phyloP scores from a whole-genome alignment of 176 grass and related monocot species.

The Otatea glauca region DNA sequence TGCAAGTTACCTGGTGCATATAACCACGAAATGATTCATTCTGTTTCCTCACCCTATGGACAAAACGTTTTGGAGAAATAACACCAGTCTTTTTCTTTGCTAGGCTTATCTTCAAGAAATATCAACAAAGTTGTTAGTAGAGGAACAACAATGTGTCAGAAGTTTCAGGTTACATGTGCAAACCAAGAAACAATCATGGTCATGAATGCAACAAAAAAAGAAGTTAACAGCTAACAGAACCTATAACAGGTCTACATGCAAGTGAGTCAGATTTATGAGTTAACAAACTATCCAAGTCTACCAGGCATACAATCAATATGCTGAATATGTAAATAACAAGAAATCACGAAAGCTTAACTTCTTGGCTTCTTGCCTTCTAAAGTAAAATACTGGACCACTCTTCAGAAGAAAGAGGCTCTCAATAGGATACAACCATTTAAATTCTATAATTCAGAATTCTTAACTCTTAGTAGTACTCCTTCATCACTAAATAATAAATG shows the following conservation, averaged over 20 bases:
- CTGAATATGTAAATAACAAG: constrained; percentile 20
- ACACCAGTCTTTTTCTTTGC: constrained; percentile 96
- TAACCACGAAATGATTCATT: constrained; percentile 84
- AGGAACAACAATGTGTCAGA: neutral
- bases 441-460: neutral
- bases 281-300: neutral
- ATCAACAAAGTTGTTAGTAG: constrained; percentile 19
- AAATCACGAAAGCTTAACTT: neutral
- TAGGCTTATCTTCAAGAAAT: constrained; percentile 65
- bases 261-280: constrained; percentile 29
- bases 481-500: neutral
- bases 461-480: neutral
- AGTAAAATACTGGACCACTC: constrained; percentile 16
- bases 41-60: constrained; percentile 86
- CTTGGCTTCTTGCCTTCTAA: neutral
- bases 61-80: constrained; percentile 88
- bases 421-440: constrained; percentile 5
- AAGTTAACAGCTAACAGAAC: neutral
- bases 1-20: constrained; percentile 88
- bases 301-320: neutral
- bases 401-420: neutral
- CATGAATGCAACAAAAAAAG: constrained; percentile 11
- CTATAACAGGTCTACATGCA: constrained; percentile 17
- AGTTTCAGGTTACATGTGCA: constrained; percentile 13
- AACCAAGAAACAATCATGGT: neutral